Base-by-base conservation (phyloP, 306 rosid species). In the Hippophae gyantsensis region DNA sequence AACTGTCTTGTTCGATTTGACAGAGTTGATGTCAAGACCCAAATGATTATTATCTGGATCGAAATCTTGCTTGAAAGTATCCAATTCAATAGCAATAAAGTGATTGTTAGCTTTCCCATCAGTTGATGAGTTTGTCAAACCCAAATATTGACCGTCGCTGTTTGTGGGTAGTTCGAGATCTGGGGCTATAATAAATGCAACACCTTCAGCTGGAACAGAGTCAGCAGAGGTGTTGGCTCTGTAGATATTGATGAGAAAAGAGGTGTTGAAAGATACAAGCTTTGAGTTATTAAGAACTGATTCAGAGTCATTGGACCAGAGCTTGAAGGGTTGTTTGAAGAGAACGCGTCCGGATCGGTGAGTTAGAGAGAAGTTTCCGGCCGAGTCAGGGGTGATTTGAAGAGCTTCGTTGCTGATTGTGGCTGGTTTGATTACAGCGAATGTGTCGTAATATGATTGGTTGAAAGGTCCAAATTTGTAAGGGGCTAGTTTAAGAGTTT, bases 381-480 rank as follows among this genome's bases (percentile, higher is more conserved):
- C 60, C 51, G 85, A 64, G 75, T 87, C 95, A 0, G 86, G 95
- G 0, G 95, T 87, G 23, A 87, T 49, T 43, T 87, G 92, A 10
- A 87, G 81, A 0, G 95, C 89, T 0, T 1, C 63, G 6, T 12
- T 12, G 78, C 57, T 69, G 75, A 87, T 82, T 1, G 79, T 26
- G 25, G 92, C 86, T 10, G 43, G 10, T 3, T 6, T 0, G 5
- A 70, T 2, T 27, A 77, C 73, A 0, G 38, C 7, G 42, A 87
- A 64, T 10, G 6, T n/a, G 69, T 1, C 0, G 57, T 11, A 13
- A 47, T 75, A 13, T 1, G 84, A 14, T 14, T 2, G 0, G 61
- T 81, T 6, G 62, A 87, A 84, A 38, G 89, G 78, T 3, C 86
- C 95, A 8, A 67, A 75, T 5, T 1, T 0, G 23, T 18, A 18